Evolutionary conservation across 208 protist genomes (phyloP).

Genomic region (Crithidia mellificae): DNA sequence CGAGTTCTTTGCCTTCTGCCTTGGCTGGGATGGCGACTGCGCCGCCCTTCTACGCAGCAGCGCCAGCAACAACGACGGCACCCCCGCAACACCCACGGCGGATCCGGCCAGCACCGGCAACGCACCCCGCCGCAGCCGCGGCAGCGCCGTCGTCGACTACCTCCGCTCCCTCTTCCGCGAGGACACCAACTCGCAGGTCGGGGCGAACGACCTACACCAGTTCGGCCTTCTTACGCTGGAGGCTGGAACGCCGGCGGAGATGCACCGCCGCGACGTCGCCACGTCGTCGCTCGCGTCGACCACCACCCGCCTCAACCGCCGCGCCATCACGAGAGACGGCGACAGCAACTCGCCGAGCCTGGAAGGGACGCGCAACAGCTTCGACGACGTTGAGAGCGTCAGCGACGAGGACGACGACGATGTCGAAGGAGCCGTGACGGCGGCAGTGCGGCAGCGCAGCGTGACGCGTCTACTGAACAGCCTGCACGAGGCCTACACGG

Average conservation of each 20-base stretch:
- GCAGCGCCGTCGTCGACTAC: conserved; percentile 62
- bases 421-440: conserved; percentile 11
- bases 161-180: conserved; percentile 66
- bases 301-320: background rate
- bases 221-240: conserved; percentile 65
- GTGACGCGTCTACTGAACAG: conserved; percentile 52
- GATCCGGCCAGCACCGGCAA: background rate
- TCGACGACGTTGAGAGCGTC: conserved; percentile 23
- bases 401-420: conserved; percentile 28
- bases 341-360: conserved; percentile 3
- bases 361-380: conserved; percentile 11
- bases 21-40: conserved; percentile 64
- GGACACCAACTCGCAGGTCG: conserved; percentile 55
- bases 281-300: background rate
- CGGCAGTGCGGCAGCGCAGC: conserved; percentile 51
- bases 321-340: background rate
- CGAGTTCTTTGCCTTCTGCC: conserved; percentile 76
- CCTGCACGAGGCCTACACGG: conserved; percentile 58
- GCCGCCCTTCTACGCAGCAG: conserved; percentile 31
- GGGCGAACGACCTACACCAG: conserved; percentile 63
- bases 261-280: conserved; percentile 46
- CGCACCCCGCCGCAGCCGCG: conserved; percentile 30
- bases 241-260: conserved; percentile 41
- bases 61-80: background rate
- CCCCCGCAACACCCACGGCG: background rate